A percentile compares a stretch with the other conserved stretches of the same genome.
Conservation (phyloP, 345 rosid genomes). For the Syzygium aromaticum region DNA sequence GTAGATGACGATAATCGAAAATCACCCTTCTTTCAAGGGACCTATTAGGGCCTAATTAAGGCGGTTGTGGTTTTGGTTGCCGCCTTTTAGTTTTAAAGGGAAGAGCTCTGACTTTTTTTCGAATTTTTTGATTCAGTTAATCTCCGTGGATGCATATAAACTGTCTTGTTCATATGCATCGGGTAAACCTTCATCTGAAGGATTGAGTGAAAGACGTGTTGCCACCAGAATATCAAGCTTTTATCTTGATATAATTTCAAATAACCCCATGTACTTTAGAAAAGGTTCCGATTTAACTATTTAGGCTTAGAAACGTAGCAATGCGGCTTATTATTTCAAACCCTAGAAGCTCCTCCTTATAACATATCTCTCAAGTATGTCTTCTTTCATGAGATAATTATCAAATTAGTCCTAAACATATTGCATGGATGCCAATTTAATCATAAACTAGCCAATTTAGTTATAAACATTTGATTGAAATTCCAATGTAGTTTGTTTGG, state of each 20-base stretch:
- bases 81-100: neutral
- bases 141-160: neutral
- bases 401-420: neutral
- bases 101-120: neutral
- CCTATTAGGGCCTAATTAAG: neutral
- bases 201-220: neutral
- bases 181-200: neutral
- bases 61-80: neutral
- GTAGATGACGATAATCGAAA: neutral
- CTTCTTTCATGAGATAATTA: neutral
- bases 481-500: neutral
- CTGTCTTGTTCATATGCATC: neutral
- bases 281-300: neutral
- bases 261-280: neutral
- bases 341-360: neutral
- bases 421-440: fast-evolving
- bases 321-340: neutral
- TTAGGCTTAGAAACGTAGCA: neutral
- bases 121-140: no score
- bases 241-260: neutral
- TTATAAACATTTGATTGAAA: fast-evolving
- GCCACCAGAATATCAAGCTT: neutral
- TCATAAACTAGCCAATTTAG: fast-evolving
- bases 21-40: neutral
- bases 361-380: fast-evolving